A percentile compares a stretch with the other conserved stretches of the same genome.
phyloP scores from a whole-genome alignment of 148 eudicot species.

The Oxyria digyna region DNA sequence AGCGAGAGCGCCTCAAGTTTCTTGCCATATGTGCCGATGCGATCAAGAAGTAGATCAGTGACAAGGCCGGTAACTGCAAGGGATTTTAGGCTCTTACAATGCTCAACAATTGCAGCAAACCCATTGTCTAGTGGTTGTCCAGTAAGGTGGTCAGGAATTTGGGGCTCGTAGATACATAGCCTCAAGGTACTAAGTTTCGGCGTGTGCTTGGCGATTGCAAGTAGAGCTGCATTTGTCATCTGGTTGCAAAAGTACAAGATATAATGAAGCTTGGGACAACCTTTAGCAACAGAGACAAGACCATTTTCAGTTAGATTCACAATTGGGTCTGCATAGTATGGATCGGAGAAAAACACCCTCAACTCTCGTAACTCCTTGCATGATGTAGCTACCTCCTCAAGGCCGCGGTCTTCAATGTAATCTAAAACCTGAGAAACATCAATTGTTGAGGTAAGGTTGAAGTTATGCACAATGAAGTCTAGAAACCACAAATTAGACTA shows the following conservation, averaged over 20 bases:
- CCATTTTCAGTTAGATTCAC: constrained; percentile 76
- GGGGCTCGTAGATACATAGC: constrained; percentile 85
- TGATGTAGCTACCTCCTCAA: constrained; percentile 50
- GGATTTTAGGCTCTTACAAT: constrained; percentile 57
- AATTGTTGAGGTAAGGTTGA: not conserved
- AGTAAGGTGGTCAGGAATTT: constrained; percentile 62
- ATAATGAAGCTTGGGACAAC: constrained; percentile 80
- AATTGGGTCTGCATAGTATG: constrained; percentile 43
- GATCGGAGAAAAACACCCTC: constrained; percentile 83
- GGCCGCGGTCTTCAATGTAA: constrained; percentile 79
- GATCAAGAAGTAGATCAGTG: constrained; percentile 61
- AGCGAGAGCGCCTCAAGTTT: constrained; percentile 85
- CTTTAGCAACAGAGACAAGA: constrained; percentile 63
- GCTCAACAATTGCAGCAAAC: constrained; percentile 77
- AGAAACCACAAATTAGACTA: too few relatives aligned
- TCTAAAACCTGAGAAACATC: constrained; percentile 79
- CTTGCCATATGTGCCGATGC: constrained; percentile 71
- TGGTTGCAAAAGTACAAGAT: constrained; percentile 84
- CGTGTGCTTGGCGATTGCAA: constrained; percentile 52
- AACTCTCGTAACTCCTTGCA: constrained; percentile 80
- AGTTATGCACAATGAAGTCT: not conserved
- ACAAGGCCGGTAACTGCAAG: constrained; percentile 79
- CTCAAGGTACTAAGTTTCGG: constrained; percentile 70
- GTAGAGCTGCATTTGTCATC: constrained; percentile 76
- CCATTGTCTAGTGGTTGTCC: constrained; percentile 67